A percentile compares a stretch with the other conserved stretches of the same genome.
Evolutionary conservation across 2,329 filamentous ascomycete species (phyloP).

Genomic region (Tolypocladium pustulatum): DNA sequence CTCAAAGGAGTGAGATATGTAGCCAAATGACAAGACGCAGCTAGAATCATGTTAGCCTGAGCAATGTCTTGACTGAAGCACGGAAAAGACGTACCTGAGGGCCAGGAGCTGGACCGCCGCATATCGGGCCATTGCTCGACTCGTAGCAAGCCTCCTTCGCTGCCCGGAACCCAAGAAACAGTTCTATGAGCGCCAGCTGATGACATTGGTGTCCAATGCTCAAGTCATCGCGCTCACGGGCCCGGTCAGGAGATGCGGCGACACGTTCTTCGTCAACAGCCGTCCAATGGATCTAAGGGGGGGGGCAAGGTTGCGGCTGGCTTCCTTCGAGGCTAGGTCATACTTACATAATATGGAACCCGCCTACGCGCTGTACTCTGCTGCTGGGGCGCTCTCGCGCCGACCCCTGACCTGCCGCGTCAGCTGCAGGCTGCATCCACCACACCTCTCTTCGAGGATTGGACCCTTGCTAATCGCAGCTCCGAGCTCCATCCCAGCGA

Average conservation of each 20-base stretch:
- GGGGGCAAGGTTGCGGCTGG: background rate
- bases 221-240: background rate
- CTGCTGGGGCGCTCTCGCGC: no score
- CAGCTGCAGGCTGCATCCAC: background rate
- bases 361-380: background rate
- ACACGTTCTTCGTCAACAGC: background rate
- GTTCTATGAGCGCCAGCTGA: background rate
- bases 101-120: constrained; percentile 4
- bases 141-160: background rate
- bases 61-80: background rate
- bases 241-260: background rate
- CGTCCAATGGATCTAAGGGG: background rate
- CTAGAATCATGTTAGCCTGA: constrained; percentile 15
- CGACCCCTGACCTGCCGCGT: background rate
- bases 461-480: background rate
- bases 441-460: background rate
- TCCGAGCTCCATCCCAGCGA: background rate
- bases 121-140: constrained; percentile 5
- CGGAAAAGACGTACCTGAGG: constrained; percentile 4
- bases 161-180: background rate
- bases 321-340: background rate
- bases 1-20: constrained; percentile 34
- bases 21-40: constrained; percentile 36
- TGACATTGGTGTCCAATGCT: background rate
- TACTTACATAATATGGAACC: background rate